Conservation (phyloP, 208 protist species). For the Leishmania martiniquensis region DNA sequence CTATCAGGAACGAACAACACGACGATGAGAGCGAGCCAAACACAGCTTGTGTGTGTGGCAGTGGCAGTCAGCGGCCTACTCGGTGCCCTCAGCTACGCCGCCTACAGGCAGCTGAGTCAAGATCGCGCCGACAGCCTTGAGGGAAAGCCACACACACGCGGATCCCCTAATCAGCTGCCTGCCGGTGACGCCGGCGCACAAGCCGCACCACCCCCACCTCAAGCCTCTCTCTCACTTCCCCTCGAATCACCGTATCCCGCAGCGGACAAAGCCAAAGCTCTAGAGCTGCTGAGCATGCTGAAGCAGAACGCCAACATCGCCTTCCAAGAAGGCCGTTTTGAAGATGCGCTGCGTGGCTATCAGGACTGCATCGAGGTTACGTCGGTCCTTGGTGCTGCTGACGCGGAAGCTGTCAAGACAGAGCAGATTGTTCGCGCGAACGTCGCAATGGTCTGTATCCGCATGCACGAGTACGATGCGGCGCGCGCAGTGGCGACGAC, state of each 20-base stretch:
- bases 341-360: conserved; percentile 67
- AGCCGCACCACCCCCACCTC: background rate
- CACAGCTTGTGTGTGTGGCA: background rate
- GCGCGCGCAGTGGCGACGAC: conserved; percentile 75
- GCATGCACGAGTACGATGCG: conserved; percentile 67
- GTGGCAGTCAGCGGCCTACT: conserved; percentile 23
- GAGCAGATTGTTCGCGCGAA: conserved; percentile 75
- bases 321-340: conserved; percentile 69
- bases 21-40: background rate
- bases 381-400: conserved; percentile 42
- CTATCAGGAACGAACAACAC: background rate
- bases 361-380: conserved; percentile 78
- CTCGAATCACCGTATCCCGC: conserved; percentile 25
- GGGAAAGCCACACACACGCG: background rate
- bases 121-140: background rate
- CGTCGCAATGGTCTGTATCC: conserved; percentile 69
- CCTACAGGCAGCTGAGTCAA: conserved; percentile 12
- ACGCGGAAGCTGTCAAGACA: conserved; percentile 50
- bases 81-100: conserved; percentile 11
- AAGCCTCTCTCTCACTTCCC: conserved; percentile 6
- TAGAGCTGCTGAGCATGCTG: conserved; percentile 45
- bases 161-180: background rate
- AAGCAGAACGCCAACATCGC: conserved; percentile 67
- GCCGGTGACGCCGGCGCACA: background rate
- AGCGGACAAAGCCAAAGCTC: conserved; percentile 34